phyloP scores from a whole-genome alignment of 1,284 basidiomycete genomes.

The Ustilago tritici region DNA sequence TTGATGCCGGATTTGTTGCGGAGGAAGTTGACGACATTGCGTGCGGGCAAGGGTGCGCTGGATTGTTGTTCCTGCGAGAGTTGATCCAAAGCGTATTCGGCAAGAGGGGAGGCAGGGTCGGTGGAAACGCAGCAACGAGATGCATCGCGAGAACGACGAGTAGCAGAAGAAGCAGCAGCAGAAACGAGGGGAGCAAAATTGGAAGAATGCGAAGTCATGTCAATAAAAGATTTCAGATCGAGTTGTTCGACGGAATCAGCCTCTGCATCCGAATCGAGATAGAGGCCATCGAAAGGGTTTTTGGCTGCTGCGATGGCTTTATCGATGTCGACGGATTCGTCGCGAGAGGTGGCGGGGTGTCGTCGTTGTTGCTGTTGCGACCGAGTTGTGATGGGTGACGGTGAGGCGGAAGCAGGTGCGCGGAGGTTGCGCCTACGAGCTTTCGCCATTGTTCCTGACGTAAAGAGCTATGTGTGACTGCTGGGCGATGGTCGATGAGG shows the following conservation, averaged over 20 bases:
- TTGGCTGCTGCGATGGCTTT: neutral
- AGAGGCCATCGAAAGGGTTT: conserved; percentile 1
- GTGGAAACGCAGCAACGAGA: conserved; percentile 66
- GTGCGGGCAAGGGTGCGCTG: conserved; percentile 54
- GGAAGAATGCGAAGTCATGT: conserved; percentile 32
- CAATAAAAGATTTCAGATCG: conserved; percentile 34
- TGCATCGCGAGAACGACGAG: neutral
- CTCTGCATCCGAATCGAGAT: conserved; percentile 12
- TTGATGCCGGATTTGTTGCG: conserved; percentile 80
- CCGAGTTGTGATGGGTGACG: neutral
- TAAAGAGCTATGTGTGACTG: neutral
- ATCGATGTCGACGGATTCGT: neutral
- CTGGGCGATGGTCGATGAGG: neutral
- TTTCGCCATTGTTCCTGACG: conserved; percentile 24
- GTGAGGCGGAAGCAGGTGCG: conserved; percentile 6
- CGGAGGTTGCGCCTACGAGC: conserved; percentile 39
- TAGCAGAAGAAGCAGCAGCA: conserved; percentile 27
- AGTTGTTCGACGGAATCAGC: conserved; percentile 11
- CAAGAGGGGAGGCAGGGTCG: conserved; percentile 7
- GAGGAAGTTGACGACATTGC: conserved; percentile 65
- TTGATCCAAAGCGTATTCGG: neutral
- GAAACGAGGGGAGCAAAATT: conserved; percentile 14
- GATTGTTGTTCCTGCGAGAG: conserved; percentile 64
- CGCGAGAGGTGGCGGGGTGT: neutral
- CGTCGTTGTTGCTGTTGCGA: neutral